Conservation (phyloP, 2,329 filamentous ascomycete genomes). For the Teratosphaeria zuluensis region DNA sequence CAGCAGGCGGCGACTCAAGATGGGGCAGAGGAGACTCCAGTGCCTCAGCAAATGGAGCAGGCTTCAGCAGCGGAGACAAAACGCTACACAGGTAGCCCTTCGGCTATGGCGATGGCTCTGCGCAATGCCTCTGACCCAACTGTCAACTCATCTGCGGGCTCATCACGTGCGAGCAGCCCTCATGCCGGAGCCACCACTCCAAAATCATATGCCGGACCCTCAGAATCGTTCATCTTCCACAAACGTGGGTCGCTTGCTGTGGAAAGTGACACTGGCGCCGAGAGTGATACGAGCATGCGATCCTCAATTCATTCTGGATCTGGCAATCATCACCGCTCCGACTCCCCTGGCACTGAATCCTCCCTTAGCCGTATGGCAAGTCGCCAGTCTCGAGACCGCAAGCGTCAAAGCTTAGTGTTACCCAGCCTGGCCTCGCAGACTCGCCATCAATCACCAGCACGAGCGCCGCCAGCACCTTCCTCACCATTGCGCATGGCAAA, state of each 20-base stretch:
- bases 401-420: slow-evolving; percentile 77
- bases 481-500: slow-evolving; percentile 80
- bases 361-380: slow-evolving; percentile 66
- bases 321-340: slow-evolving; percentile 50
- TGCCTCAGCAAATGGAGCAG: neutral
- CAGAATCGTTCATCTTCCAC: slow-evolving; percentile 50
- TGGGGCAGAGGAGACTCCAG: slow-evolving; percentile 33
- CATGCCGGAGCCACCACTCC: slow-evolving; percentile 77
- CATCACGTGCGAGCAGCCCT: slow-evolving; percentile 81
- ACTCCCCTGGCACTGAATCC: slow-evolving; percentile 85
- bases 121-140: slow-evolving; percentile 45
- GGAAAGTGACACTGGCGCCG: slow-evolving; percentile 73
- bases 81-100: slow-evolving; percentile 24
- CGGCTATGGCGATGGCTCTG: slow-evolving; percentile 48
- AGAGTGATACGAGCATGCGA: slow-evolving; percentile 78
- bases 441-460: slow-evolving; percentile 80
- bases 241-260: slow-evolving; percentile 70
- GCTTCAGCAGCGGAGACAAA: neutral
- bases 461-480: slow-evolving; percentile 56
- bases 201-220: slow-evolving; percentile 58
- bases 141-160: slow-evolving; percentile 54
- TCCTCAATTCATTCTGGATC: slow-evolving; percentile 60
- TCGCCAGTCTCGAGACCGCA: slow-evolving; percentile 58
- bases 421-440: slow-evolving; percentile 61
- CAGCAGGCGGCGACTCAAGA: slow-evolving; percentile 46